Base-by-base conservation (phyloP, 257 asterid genomes). In the Lithospermum erythrorhizon region DNA sequence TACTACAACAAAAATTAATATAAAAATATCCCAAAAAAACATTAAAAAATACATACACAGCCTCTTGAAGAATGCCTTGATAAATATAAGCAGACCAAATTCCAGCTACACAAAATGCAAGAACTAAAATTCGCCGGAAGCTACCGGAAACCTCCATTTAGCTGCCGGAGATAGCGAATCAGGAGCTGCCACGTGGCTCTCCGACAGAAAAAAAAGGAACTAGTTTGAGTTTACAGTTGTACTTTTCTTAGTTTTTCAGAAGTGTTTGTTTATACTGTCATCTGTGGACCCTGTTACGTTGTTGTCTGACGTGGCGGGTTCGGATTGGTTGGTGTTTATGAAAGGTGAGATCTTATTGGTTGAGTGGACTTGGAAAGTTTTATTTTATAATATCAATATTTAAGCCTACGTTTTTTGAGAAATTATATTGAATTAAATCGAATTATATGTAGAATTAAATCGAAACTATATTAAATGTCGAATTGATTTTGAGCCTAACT, bases 71-170 rank as follows among this genome's bases (percentile, higher is more conserved):
- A 67, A 89, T 79, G 73, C 97, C 99, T 75, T 93, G 99, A 59
- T 84, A 93, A 35, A 93, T 93, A 68, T 89, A 91, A 27, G 97
- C 99, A 45, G 95, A 65, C 99, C 99, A 89, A 76, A 93, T 93
- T 53, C 99, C 97, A 64, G 87, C 83, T 60, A 93, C 96, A 62
- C 97, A 93, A 30, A 86, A 80, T 13, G 87, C 73, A 32, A 93
- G 79, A 63, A 93, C 75, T 58, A 89, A 68, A 8, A 89, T 82
- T 65, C 99, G 99, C 73, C 80, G 79, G 82, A 89, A 56, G 10
- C 37, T 61, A 62, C 77, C 76, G 71, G 81, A 85, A 58, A 81
- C 76, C 82, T 86, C 96, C 99, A 89, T 89, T 58, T 32, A 30
- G 51, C 59, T 49, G 62, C 73, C 72, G 69, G 76, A 61, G 61